Evolutionary conservation across 176 grass and related monocot genomes (phyloP).

Genomic region (Carex myosuroides): DNA sequence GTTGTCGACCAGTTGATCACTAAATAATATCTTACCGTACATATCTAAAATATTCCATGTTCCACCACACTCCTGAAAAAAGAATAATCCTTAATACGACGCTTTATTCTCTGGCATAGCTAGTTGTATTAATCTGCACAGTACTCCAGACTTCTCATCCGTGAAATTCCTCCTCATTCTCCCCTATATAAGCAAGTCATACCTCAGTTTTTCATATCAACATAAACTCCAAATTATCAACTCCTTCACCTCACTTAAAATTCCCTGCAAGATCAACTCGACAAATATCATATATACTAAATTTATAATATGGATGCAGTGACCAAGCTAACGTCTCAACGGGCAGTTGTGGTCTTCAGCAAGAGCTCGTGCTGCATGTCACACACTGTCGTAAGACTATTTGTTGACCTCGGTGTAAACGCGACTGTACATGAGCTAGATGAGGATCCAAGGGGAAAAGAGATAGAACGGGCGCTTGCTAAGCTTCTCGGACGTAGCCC

Average conservation of each 20-base stretch:
- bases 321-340: conserved; percentile 51
- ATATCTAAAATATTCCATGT: conserved; percentile 5
- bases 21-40: neutral
- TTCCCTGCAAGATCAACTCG: neutral
- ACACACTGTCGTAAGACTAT: conserved; percentile 55
- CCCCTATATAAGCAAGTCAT: neutral
- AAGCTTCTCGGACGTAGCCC: conserved; percentile 19
- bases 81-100: neutral
- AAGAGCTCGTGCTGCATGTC: conserved; percentile 89
- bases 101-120: neutral
- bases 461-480: conserved; percentile 38
- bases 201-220: neutral
- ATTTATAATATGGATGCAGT: conserved; percentile 36
- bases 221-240: neutral
- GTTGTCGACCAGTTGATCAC: neutral
- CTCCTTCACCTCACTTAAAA: neutral
- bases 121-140: neutral
- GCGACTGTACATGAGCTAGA: conserved; percentile 39
- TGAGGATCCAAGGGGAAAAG: conserved; percentile 29
- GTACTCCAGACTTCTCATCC: neutral
- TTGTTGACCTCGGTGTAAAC: conserved; percentile 45
- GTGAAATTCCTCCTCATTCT: neutral
- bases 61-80: neutral
- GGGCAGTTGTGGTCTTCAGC: conserved; percentile 74
- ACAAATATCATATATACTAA: neutral